These are phyloP conservation scores for Aureobasidium sp. DNA, from an alignment of 2,329 filamentous ascomycete species.

Conservation along the genomic window DNA sequence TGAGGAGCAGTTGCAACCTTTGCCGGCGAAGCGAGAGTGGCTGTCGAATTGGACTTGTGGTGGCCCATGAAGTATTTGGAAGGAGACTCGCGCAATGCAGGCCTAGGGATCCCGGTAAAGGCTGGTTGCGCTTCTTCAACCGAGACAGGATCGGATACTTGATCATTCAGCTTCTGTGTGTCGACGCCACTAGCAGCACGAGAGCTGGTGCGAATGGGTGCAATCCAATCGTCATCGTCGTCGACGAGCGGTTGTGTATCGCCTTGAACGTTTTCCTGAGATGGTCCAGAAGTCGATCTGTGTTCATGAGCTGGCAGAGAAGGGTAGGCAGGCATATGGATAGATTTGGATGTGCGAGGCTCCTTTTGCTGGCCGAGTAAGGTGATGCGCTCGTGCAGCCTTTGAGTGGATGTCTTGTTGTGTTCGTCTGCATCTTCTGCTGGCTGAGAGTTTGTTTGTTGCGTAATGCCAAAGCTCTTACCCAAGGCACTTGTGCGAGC, in stretches of 20 bases:
- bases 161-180: constrained; percentile 8
- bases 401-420: constrained; percentile 88
- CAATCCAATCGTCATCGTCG: constrained; percentile 55
- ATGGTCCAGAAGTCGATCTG: constrained; percentile 20
- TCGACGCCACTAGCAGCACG: constrained; percentile 6
- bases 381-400: constrained; percentile 87
- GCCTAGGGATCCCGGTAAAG: neutral
- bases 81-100: constrained; percentile 5
- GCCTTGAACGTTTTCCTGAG: constrained; percentile 12
- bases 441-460: constrained; percentile 36
- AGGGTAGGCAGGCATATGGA: constrained; percentile 31
- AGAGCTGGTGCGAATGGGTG: constrained; percentile 36
- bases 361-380: constrained; percentile 54
- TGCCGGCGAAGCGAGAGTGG: constrained; percentile 40
- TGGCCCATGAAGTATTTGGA: constrained; percentile 20
- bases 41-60: constrained; percentile 30
- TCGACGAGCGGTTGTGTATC: constrained; percentile 29
- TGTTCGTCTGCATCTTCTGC: constrained; percentile 51
- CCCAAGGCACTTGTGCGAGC: constrained; percentile 65
- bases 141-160: neutral
- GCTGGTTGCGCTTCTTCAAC: neutral
- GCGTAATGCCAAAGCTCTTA: constrained; percentile 52
- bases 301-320: constrained; percentile 3
- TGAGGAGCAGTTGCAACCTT: constrained; percentile 28
- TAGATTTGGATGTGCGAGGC: constrained; percentile 36